Conservation (phyloP, 192 early-diverging fungal species). For the Linnemannia hyalina region DNA sequence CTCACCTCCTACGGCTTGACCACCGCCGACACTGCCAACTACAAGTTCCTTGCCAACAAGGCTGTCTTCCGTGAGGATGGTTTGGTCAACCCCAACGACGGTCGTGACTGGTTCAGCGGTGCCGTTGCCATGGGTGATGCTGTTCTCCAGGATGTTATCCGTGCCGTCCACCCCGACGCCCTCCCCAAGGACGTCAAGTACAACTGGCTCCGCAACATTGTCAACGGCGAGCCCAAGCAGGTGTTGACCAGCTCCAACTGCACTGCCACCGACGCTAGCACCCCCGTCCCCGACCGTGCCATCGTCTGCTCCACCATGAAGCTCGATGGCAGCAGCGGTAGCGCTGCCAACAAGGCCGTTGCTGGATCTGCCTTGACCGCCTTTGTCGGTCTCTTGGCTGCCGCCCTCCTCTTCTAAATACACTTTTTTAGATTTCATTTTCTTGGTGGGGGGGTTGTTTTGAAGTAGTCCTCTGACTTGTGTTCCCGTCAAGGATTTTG, state of each 20-base stretch:
- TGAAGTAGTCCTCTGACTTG: not conserved
- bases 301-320: conserved; percentile 57
- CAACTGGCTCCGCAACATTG: conserved; percentile 82
- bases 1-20: conserved; percentile 69
- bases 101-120: conserved; percentile 79
- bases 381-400: conserved; percentile 27
- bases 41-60: conserved; percentile 72
- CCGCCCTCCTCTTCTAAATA: conserved; percentile 36
- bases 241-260: conserved; percentile 65
- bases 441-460: not conserved
- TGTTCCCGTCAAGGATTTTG: not conserved
- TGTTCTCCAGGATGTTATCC: conserved; percentile 77
- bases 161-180: conserved; percentile 70
- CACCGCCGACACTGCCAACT: conserved; percentile 49
- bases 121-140: conserved; percentile 77
- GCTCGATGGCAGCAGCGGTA: conserved; percentile 23
- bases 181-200: conserved; percentile 62
- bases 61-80: conserved; percentile 80
- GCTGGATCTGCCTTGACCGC: conserved; percentile 31
- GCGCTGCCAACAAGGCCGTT: conserved; percentile 30
- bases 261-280: conserved; percentile 60
- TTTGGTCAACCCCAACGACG: conserved; percentile 69
- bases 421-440: not conserved
- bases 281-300: conserved; percentile 38
- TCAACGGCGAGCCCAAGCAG: conserved; percentile 63